Evolutionary conservation across 2,329 filamentous ascomycete species (phyloP).

Genomic region (Ceratocystis cubensis): DNA sequence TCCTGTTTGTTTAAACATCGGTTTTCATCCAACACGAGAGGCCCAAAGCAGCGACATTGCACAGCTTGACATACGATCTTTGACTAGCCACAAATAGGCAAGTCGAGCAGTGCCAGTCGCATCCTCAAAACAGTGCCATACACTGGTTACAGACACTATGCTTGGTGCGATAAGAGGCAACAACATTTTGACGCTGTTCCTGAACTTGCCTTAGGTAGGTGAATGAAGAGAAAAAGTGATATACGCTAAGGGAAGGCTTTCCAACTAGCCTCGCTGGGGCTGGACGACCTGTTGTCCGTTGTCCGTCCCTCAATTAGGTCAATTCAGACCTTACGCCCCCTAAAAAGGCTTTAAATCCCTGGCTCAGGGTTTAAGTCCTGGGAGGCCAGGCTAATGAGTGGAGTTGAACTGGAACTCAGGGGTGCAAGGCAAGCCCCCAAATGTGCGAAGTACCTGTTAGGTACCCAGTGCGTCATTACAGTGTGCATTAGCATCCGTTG

Average conservation of each 20-base stretch:
- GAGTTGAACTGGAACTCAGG: neutral
- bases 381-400: neutral
- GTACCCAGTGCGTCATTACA: neutral
- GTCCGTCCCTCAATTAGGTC: neutral
- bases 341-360: conserved; percentile 5
- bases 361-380: neutral
- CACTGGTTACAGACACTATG: neutral
- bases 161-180: neutral
- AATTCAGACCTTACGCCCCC: neutral
- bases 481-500: neutral
- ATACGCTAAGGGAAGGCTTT: neutral
- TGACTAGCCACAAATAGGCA: neutral
- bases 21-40: neutral
- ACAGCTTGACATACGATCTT: neutral
- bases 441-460: neutral
- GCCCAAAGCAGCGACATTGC: neutral
- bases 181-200: neutral
- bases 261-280: neutral
- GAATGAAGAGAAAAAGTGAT: neutral
- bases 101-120: neutral
- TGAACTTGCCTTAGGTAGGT: neutral
- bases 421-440: neutral
- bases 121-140: neutral
- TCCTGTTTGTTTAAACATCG: too few relatives aligned
- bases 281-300: neutral